Evolutionary conservation across 352 stramenopile species (phyloP), one percentile per base, ranked within the genome.

Genomic region (Globisporangium sylvaticum): DNA sequence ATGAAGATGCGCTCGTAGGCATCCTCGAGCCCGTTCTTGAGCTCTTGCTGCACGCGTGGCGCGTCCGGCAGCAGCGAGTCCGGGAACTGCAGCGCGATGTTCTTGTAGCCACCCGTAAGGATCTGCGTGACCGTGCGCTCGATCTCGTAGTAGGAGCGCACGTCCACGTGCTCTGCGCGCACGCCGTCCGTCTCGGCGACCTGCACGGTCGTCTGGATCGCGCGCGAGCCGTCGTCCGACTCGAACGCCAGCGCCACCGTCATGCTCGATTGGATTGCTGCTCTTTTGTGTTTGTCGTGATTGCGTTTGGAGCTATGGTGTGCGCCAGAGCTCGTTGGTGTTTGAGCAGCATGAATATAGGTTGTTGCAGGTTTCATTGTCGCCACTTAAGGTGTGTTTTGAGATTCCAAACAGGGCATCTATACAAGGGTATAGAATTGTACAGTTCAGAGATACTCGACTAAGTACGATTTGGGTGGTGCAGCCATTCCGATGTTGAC

Each of bases 61-160:
- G 95, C 89, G 70, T 98, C 92, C 2, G 80, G 69, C 32, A 99
- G 73, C 25, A 98, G 74, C 59, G 95, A 96, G 78, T 98, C 95
- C 4, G 96, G 95, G 76, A 99, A 98, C 81, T 99, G 96, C 34
- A 99, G 81, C 55, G 94, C 96, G 42, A 99, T 83, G 69, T 77
- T 83, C 53, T 68, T 72, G 69, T 78, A 97, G 15, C 73, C 78
- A n/a, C 91, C 76, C 7, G 53, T 31, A 27, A 65, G 71, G 58
- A 96, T 82, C 78, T 88, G 80, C 69, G 67, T 71, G 42, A 83
- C 72, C n/a, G 81, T 94, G 61, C 79, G 79, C 31, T 62, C 62
- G 37, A 92, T 74, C 46, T 90, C 82, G 73, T 90, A 96, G 76
- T 84, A 96, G 54, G 71, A 63, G 6, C 22, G 53, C 2, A 94